Base-by-base conservation (phyloP, 2,329 filamentous ascomycete genomes). In the Botrytis medusae region DNA sequence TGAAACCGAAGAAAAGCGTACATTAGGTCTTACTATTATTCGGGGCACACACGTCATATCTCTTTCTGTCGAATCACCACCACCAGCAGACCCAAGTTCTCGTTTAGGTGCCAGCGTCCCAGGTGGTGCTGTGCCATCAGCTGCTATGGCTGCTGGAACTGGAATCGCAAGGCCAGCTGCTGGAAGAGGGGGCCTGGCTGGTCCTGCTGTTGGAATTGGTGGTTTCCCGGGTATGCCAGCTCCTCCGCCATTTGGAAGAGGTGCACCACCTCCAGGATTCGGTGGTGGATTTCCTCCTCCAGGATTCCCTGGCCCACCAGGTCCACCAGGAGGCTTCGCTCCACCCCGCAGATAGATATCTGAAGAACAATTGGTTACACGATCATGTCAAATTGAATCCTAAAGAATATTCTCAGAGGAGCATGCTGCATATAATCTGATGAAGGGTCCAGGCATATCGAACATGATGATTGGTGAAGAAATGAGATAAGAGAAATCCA, bases 1-100 rank as follows among this genome's bases (percentile, higher is more conserved):
- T 79, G 94, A 98, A 85, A 90, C 92, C 22, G 95, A 99, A 85
- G 96, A 98, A 85, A 98, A 98, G 88, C 92, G 96, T 80, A 97
- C 94, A n/a, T 89, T 99, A 51, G 96, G 96, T 73, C 87, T 99
- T 77, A 95, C 93, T 29, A 99, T 99, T 79, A 90, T 99, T 76
- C 94, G 96, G 80, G 96, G 96, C 80, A 94, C 95, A 73, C 93
- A 97, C 79, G 96, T 99, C 76, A 93, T 99, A 76, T 97, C 95
- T 34, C 89, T 97, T 75, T 97, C 95, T 14, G 95, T 98, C 76
- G 97, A 99, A 81, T 97, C 95, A 73, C 95, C 96, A 72, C 96
- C 96, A 64, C 95, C 97, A 16, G 93, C 95, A 79, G 96, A 99
- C 80, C 95, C 96, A 72, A 93, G 94, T 79, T 91, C 95, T 67